These are phyloP conservation scores for Diaporthe caulivora DNA, from an alignment of 2,329 filamentous ascomycete species.

Conservation along the genomic window DNA sequence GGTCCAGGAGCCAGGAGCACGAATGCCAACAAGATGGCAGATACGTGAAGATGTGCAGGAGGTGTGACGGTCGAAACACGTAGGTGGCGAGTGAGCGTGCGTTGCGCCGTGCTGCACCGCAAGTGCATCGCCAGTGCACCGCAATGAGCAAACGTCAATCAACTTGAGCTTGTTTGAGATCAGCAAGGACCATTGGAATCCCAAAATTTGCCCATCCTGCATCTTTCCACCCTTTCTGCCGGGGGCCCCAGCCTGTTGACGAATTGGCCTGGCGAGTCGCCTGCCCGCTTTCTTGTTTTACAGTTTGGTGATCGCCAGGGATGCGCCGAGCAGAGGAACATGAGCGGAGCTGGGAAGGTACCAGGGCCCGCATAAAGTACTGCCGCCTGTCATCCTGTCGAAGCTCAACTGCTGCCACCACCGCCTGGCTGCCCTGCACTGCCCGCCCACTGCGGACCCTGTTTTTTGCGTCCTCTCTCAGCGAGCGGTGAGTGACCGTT, in stretches of 20 bases:
- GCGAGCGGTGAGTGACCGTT: constrained; percentile 7
- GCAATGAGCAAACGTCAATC: constrained; percentile 5
- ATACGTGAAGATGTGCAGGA: background rate
- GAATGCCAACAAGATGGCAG: too few relatives aligned
- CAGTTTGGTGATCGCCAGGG: constrained; percentile 29
- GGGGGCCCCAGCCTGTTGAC: constrained; percentile 16
- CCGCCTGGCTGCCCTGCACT: background rate
- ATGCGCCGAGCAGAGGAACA: background rate
- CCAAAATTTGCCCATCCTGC: background rate
- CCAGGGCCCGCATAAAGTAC: constrained; percentile 4
- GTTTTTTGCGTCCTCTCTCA: background rate
- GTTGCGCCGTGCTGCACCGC: background rate
- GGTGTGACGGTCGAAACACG: background rate
- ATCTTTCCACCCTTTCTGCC: background rate
- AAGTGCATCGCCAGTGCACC: background rate
- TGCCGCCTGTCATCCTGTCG: constrained; percentile 5
- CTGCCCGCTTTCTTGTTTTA: constrained; percentile 25
- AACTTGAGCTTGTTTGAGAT: constrained; percentile 29
- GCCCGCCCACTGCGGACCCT: background rate
- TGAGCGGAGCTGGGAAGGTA: background rate
- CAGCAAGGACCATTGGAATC: constrained; percentile 25
- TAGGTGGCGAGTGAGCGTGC: constrained; percentile 3
- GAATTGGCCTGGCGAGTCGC: constrained; percentile 12
- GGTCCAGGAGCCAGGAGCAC: background rate
- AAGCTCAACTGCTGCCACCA: background rate